A percentile compares a stretch with the other conserved stretches of the same genome.
phyloP scores from a whole-genome alignment of 345 rosid species.

The Heritiera littoralis region DNA sequence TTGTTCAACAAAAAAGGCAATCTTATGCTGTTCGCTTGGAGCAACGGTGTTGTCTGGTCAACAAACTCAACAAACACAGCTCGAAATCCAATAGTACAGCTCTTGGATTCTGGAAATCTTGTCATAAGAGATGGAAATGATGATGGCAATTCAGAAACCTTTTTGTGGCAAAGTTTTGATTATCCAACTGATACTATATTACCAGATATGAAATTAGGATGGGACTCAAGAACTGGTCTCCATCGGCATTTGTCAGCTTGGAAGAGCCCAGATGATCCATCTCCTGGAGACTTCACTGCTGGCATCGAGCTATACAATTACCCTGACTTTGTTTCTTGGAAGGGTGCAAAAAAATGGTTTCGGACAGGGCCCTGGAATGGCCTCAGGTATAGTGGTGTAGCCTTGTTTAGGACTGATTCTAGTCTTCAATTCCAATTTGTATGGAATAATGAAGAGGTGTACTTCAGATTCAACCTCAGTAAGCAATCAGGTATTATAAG shows the following conservation, averaged over 20 bases:
- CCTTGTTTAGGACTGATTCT: not conserved
- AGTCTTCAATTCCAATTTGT: not conserved
- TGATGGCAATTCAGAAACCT: not conserved
- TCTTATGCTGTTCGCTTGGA: conserved; percentile 16
- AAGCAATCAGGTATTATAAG: conserved; percentile 6
- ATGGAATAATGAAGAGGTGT: conserved; percentile 18
- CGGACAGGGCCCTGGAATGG: conserved; percentile 34
- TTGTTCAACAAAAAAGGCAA: conserved; percentile 8
- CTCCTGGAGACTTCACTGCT: conserved; percentile 11
- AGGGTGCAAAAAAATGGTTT: not conserved
- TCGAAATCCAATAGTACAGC: not conserved
- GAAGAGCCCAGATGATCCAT: conserved; percentile 30
- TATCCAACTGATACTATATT: conserved; percentile 28
- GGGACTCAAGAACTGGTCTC: conserved; percentile 9
- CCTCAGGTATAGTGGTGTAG: conserved; percentile 1
- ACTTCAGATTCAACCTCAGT: not conserved
- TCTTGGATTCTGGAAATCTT: conserved; percentile 31
- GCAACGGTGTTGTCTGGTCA: conserved; percentile 22
- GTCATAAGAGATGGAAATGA: conserved; percentile 6
- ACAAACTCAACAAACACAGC: not conserved
- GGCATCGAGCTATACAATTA: conserved; percentile 21
- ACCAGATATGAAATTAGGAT: conserved; percentile 26
- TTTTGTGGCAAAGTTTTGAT: conserved; percentile 36
- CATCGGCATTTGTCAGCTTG: conserved; percentile 24
- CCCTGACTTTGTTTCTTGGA: conserved; percentile 17